These are phyloP conservation scores for Neurospora africana DNA, from an alignment of 495 filamentous ascomycete genomes.

Conservation along the genomic window DNA sequence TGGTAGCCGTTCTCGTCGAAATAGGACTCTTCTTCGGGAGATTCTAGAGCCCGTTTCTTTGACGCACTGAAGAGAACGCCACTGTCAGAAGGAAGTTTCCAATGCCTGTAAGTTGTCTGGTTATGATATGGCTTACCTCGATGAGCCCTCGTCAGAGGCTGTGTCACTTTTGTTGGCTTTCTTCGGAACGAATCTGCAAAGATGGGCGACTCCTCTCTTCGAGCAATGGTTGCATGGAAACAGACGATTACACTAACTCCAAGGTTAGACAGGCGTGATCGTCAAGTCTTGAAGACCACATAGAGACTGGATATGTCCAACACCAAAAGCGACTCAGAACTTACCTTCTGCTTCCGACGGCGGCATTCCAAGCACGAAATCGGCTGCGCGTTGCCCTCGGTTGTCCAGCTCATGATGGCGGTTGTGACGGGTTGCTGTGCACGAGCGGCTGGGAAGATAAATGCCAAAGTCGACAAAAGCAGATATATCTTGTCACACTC, in stretches of 20 bases:
- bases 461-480: background rate
- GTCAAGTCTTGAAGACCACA: background rate
- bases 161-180: constrained; percentile 10
- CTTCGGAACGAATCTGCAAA: constrained; percentile 26
- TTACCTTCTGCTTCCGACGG: constrained; percentile 33
- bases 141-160: constrained; percentile 5
- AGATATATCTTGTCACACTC: background rate
- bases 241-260: constrained; percentile 28
- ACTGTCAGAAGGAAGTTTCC: constrained; percentile 1
- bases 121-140: constrained; percentile 6
- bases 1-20: constrained; percentile 6
- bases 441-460: background rate
- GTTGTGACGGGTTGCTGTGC: background rate
- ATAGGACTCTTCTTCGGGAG: constrained; percentile 1
- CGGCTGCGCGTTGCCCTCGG: background rate
- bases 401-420: background rate
- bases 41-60: constrained; percentile 13
- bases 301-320: background rate
- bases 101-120: background rate
- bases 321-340: background rate
- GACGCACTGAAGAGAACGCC: constrained; percentile 4
- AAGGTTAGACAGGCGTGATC: constrained; percentile 5
- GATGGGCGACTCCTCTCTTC: constrained; percentile 27
- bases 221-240: constrained; percentile 37
- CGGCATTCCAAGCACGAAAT: constrained; percentile 31